Base-by-base conservation (phyloP, 2,329 filamentous ascomycete species). In the Aspergillus neotritici region DNA sequence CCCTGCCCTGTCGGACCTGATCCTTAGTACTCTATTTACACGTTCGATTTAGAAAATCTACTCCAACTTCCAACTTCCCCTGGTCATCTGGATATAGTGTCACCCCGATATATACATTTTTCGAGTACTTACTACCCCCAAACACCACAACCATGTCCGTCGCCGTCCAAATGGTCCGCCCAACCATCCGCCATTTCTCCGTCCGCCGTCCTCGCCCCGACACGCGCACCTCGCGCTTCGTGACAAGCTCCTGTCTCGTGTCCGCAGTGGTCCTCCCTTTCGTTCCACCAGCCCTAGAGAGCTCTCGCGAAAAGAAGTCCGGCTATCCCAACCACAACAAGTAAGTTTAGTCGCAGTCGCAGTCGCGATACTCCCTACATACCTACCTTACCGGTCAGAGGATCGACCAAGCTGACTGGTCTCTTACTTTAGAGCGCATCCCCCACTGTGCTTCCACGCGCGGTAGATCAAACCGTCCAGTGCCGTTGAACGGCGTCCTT, bases 281-380 rank as follows among this genome's bases (percentile, higher is more conserved):
- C 48, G 63, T 72, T 3, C 70, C 70, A 21, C 70, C 70, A 5
- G 70, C 70, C 4, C 57, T 73, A 9, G 69, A 72, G 47, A 71
- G 69, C 46, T 69, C 67, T 29, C 62, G 66, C 29, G 65, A 70
- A 48, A 63, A 60, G 49, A 67, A 61, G 34, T 57, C 57, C 10
- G 64, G 64, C 29, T 64, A 61, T 37, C 59, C 66, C 11, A 63
- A 64, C 49, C 57, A 60, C 35, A 64, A 60, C 43, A 68, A 67
- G 63, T 69, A 57, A 56, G 60, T 54, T 17, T 29, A 14, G n/a
- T 14, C 6, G 7, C 7, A 25, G 21, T 25, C 6, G 21, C 21
- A 8, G 15, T 38, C 25, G 10, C 12, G 21, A 37, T 37, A 11
- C 25, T 15, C 13, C 5, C 4, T n/a, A 21, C 21, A 25, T 25